Base-by-base conservation (phyloP, 2,329 filamentous ascomycete species). In the Aureobasidium musti region DNA sequence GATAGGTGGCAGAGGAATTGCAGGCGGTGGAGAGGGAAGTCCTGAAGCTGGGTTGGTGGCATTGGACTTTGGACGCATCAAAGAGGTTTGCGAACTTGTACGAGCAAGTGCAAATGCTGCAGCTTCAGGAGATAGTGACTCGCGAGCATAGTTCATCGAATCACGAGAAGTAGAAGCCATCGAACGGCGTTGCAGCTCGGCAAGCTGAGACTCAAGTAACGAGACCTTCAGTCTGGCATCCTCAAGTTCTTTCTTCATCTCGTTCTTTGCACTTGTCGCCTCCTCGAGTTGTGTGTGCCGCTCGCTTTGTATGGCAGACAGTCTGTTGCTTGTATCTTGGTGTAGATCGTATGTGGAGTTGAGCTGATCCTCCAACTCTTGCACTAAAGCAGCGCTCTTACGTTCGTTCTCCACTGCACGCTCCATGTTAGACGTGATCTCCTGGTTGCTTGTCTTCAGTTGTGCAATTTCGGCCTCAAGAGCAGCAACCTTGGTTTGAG, bases 361-460 rank as follows among this genome's bases (percentile, higher is more conserved):
- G 64, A 99, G 87, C 78, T 99, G 95, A 73, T 98, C 94, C 78
- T 99, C 95, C 5, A 99, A 87, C 79, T 99, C 94, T 76, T 98
- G 92, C 10, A 99, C 91, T 14, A 99, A 83, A 26, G 92, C 88
- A 49, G 91, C 90, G 77, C 95, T 96, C 84, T 96, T 97, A 81
- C 92, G 89, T 82, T 96, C 96, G 79, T 86, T 86, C 19, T 82
- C 80, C 26, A 79, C 81, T 66, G 87, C 80, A 69, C 81, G 81
- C 69, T 84, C 82, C 28, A 89, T 81, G 71, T 87, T 85, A 68
- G 82, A 82, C 47, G 86, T 77, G 64, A 84, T 84, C 68, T 84
- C 81, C 60, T 86, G 82, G 69, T 86, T 82, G 70, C 81, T 76
- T 23, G 72, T 68, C 72, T 81, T 81, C 23, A 83, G 73, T 70